These are phyloP conservation scores for Fusarium camptoceras DNA, from an alignment of 2,329 filamentous ascomycete species.

Conservation along the genomic window DNA sequence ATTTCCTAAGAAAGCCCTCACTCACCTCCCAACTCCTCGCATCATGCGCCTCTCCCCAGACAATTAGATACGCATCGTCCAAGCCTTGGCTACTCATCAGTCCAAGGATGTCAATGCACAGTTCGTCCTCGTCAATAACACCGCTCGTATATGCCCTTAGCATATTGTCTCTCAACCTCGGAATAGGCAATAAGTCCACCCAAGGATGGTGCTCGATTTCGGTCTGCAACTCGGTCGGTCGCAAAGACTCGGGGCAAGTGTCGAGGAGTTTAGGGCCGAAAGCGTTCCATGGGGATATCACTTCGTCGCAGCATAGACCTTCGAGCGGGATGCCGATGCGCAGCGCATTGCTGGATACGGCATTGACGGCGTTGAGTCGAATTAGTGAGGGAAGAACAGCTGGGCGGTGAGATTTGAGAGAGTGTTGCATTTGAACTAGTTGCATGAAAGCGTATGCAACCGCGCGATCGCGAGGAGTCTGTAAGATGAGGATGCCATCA, in stretches of 20 bases:
- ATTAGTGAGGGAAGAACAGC: conserved; percentile 36
- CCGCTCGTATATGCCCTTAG: conserved; percentile 20
- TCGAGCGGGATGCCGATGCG: conserved; percentile 29
- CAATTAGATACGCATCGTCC: conserved; percentile 51
- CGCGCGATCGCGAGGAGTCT: conserved; percentile 16
- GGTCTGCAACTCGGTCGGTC: conserved; percentile 33
- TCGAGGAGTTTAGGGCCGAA: not conserved
- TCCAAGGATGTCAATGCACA: conserved; percentile 38
- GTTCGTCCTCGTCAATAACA: conserved; percentile 36
- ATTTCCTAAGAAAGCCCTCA: conserved; percentile 59
- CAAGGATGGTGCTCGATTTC: conserved; percentile 40
- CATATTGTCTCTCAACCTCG: conserved; percentile 40
- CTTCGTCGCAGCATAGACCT: conserved; percentile 34
- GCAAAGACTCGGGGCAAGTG: conserved; percentile 18
- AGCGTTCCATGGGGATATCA: conserved; percentile 38
- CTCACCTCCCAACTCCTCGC: conserved; percentile 61
- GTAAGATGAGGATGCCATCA: conserved; percentile 14
- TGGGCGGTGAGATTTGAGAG: conserved; percentile 24
- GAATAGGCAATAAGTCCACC: conserved; percentile 40
- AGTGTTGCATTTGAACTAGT: conserved; percentile 34
- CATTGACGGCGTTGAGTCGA: conserved; percentile 41
- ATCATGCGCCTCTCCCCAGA: conserved; percentile 63
- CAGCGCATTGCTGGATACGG: conserved; percentile 32
- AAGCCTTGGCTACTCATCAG: not conserved
- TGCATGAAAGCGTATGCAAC: conserved; percentile 39